These are phyloP conservation scores for Triticum urartu DNA, from an alignment of 176 grass and related monocot species.

Conservation along the genomic window DNA sequence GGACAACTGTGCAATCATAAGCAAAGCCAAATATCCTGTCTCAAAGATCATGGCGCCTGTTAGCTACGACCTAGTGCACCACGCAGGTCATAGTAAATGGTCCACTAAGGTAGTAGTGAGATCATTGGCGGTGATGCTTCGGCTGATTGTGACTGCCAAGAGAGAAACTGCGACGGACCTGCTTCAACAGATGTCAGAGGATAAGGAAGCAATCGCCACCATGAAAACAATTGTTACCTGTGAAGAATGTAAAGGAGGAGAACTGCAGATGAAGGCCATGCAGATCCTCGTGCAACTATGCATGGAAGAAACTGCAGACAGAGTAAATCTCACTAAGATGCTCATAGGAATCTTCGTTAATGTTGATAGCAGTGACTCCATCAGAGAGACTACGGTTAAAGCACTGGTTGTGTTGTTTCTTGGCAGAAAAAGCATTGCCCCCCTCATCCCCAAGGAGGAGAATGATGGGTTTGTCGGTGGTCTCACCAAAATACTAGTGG, in stretches of 20 bases:
- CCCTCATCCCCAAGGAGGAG: not conserved
- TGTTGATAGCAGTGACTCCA: not conserved
- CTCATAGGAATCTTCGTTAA: not conserved
- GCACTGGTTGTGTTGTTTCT: not conserved
- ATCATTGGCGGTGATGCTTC: not conserved
- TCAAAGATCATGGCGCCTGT: not conserved
- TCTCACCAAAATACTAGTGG: not conserved
- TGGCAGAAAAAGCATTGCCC: too few relatives aligned
- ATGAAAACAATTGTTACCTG: not conserved
- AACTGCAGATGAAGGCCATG: not conserved
- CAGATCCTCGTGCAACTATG: not conserved
- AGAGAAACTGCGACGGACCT: not conserved
- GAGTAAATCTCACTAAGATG: not conserved
- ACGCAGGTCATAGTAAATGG: not conserved
- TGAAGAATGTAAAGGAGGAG: not conserved
- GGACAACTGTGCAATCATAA: not conserved
- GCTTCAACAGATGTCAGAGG: not conserved
- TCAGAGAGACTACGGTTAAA: not conserved
- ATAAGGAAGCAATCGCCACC: not conserved
- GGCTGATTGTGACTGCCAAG: not conserved
- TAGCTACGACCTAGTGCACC: not conserved
- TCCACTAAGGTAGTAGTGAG: not conserved
- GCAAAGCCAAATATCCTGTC: not conserved
- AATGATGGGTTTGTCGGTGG: not conserved
- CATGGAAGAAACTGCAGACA: not conserved